Percentiles rank a stretch among this genome's conserved stretches.
These are phyloP conservation scores for Rhododendron kiyosumense DNA, from an alignment of 148 eudicot species.

Conservation along the genomic window DNA sequence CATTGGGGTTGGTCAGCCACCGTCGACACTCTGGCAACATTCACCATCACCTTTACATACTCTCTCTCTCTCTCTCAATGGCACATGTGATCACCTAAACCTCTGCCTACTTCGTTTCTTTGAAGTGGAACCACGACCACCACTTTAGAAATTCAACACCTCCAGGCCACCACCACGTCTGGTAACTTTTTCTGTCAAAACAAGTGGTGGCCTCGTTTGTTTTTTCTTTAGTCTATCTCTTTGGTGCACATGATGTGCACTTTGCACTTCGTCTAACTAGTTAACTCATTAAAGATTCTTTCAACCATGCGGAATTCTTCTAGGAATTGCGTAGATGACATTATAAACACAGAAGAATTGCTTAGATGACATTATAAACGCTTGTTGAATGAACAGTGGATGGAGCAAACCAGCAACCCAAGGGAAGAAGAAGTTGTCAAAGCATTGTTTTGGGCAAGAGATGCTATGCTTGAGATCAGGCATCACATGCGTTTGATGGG, in stretches of 20 bases:
- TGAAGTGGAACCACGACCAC: not conserved
- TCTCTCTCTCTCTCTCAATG: no score
- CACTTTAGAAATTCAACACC: not conserved
- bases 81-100: no score
- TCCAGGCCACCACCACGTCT: not conserved
- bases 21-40: no score
- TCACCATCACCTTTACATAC: no score
- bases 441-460: slow-evolving; percentile 67
- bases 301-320: no score
- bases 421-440: slow-evolving; percentile 54
- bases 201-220: not conserved
- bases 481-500: slow-evolving; percentile 87
- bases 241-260: not conserved
- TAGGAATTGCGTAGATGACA: no score
- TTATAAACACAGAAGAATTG: not conserved
- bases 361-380: not conserved
- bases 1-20: no score
- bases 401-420: slow-evolving; percentile 43
- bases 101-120: not conserved
- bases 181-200: not conserved
- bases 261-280: not conserved
- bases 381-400: slow-evolving; percentile 51
- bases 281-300: not conserved
- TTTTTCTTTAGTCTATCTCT: not conserved
- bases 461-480: slow-evolving; percentile 79